Evolutionary conservation across 1,284 basidiomycete genomes (phyloP), one percentile per base, ranked within the genome.

Genomic region (Cryptococcus depauperatus): DNA sequence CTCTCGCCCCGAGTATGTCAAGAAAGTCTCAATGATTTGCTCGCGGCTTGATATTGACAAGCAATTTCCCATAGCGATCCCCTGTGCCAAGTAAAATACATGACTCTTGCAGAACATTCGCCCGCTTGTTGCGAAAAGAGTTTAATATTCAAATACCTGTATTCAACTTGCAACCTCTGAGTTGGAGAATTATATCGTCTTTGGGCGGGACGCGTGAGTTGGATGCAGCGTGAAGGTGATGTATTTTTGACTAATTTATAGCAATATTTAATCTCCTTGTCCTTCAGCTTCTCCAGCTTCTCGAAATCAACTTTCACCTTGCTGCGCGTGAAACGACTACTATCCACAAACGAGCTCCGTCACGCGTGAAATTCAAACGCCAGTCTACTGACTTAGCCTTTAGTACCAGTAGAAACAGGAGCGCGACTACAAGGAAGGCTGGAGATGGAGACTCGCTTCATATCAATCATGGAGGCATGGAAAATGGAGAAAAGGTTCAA

Each of bases 191-290:
- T 1, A 76, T 83, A 6, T 76, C 79, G 42, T 73, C 73, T 11
- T 73, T 93, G 48, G 78, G 82, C 37, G 83, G 87, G 26, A 83
- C 81, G 35, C 83, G 90, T 88, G 70, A 54, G 85, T 77, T 38
- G 18, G 19, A 16, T 30, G 29, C 29, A 5, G 5, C 3, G 16
- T 13, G 29, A 30, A 11, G 29, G 16, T 30, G n/a, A n/a, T 30
- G 29, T 30, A 13, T 30, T 30, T 11, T 11, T 3, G 16, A 30
- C 29, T 30, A 5, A 30, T 30, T 30, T 62, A 66, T 33, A 75
- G 79, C 41, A 61, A 85, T 52, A 74, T 59, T 87, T 58, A 77
- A 79, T 44, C 3, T 58, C 64, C 33, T 57, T 11, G 16, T 61
- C 7, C 30, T 51, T 14, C 46, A 48, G 14, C 46, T 69, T 10